These are phyloP conservation scores for Vanderwaltozyma verrucispora DNA, from an alignment of 805 yeast genomes.

Conservation along the genomic window DNA sequence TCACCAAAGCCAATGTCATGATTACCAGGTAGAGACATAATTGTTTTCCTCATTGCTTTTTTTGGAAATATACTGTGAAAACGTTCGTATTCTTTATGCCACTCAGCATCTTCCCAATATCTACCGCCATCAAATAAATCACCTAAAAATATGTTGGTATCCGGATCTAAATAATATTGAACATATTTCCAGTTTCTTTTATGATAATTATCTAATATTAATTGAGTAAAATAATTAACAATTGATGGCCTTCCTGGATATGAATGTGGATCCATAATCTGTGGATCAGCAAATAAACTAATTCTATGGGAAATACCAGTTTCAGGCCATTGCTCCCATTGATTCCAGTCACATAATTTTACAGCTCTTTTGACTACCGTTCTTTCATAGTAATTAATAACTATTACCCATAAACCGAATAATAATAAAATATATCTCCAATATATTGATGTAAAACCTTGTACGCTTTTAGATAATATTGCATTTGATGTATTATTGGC, in stretches of 20 bases:
- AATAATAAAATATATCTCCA: slow-evolving; percentile 21
- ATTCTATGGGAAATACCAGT: slow-evolving; percentile 37
- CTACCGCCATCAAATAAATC: slow-evolving; percentile 95
- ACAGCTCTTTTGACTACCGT: slow-evolving; percentile 37
- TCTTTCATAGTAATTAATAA: slow-evolving; percentile 47
- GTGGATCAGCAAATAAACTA: slow-evolving; percentile 84
- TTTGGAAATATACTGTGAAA: slow-evolving; percentile 58
- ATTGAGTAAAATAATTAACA: slow-evolving; percentile 44
- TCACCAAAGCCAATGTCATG: slow-evolving; percentile 95
- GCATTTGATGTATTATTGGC: neutral
- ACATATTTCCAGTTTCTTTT: slow-evolving; percentile 60
- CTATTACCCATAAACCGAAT: slow-evolving; percentile 33
- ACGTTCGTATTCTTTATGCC: slow-evolving; percentile 63
- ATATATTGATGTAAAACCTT: slow-evolving; percentile 2
- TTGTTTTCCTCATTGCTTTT: slow-evolving; percentile 34
- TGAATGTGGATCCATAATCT: slow-evolving; percentile 78
- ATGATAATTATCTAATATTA: slow-evolving; percentile 67
- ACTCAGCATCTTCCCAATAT: slow-evolving; percentile 60
- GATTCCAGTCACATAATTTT: slow-evolving; percentile 46
- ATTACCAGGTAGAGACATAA: slow-evolving; percentile 69
- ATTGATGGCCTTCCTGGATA: slow-evolving; percentile 59
- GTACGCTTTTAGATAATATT: neutral
- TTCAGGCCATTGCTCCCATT: slow-evolving; percentile 52
- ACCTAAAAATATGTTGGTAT: slow-evolving; percentile 71
- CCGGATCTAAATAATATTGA: slow-evolving; percentile 55